Percentiles rank a stretch among this genome's conserved stretches.
Evolutionary conservation across 441 rosid species (phyloP).

Genomic region (Biscutella laevigata): DNA sequence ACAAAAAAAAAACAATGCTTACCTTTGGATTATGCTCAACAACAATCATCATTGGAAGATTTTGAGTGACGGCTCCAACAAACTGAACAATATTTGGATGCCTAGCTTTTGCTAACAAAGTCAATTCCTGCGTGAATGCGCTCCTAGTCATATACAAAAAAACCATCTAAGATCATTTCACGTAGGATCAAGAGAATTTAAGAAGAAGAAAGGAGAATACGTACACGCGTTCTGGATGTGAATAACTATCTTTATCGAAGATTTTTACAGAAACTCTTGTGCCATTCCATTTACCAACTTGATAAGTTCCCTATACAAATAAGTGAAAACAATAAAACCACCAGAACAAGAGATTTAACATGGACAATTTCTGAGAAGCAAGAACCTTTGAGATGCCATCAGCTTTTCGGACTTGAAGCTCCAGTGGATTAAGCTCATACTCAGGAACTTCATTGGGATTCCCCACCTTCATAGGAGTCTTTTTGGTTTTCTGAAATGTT

Average conservation of each 20-base stretch:
- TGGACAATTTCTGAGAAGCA: neutral
- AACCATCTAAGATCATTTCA: neutral
- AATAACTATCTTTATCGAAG: conserved; percentile 62
- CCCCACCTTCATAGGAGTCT: conserved; percentile 79
- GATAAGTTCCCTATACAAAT: conserved; percentile 64
- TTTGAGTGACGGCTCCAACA: conserved; percentile 97
- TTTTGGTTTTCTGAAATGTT: conserved; percentile 37
- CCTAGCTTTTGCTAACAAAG: conserved; percentile 67
- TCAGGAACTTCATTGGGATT: conserved; percentile 89
- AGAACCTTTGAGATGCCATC: conserved; percentile 76
- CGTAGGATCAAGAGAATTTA: neutral
- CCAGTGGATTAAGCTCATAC: conserved; percentile 89
- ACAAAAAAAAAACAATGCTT: neutral
- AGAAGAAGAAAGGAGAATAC: conserved; percentile 13
- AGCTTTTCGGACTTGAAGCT: conserved; percentile 73
- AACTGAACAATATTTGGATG: conserved; percentile 96
- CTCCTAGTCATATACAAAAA: conserved; percentile 36
- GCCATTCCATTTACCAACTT: conserved; percentile 96
- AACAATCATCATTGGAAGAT: conserved; percentile 91
- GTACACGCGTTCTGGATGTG: conserved; percentile 75
- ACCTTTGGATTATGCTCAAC: conserved; percentile 69
- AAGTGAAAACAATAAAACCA: neutral
- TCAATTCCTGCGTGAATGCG: conserved; percentile 74
- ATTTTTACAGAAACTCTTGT: conserved; percentile 86
- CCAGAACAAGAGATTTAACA: neutral